phyloP scores from a whole-genome alignment of 1,139 yeast species.

The Debaryomycetaceae sp. region DNA sequence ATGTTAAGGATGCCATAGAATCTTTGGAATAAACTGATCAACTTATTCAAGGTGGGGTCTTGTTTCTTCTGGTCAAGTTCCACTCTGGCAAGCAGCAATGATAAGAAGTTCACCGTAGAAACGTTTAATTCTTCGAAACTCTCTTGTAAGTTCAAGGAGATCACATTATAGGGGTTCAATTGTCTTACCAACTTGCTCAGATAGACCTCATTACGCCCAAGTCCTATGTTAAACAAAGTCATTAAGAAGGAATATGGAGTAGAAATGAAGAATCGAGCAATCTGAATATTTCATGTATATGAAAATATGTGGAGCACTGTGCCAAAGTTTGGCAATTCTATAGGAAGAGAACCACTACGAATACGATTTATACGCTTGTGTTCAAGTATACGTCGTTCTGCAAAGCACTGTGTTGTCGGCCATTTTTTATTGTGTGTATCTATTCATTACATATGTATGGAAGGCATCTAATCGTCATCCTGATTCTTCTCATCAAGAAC shows the following conservation, averaged over 20 bases:
- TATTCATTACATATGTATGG: not conserved
- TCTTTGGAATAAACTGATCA: slow-evolving; percentile 23
- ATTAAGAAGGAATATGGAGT: not conserved
- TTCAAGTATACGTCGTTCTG: too few relatives aligned
- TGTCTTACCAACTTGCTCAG: not conserved
- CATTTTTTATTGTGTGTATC: not conserved
- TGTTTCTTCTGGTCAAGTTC: slow-evolving; percentile 18
- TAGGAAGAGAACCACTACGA: too few relatives aligned
- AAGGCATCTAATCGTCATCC: slow-evolving; percentile 15
- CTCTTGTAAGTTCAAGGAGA: slow-evolving; percentile 5
- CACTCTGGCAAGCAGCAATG: slow-evolving; percentile 10
- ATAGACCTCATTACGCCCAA: not conserved
- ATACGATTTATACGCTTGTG: too few relatives aligned
- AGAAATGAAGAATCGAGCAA: not conserved
- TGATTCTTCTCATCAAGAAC: slow-evolving; percentile 47
- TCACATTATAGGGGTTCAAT: slow-evolving; percentile 3
- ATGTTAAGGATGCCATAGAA: slow-evolving; percentile 20
- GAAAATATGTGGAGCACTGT: not conserved
- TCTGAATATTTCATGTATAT: not conserved
- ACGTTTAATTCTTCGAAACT: slow-evolving; percentile 5
- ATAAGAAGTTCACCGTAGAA: slow-evolving; percentile 4
- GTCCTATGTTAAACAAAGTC: not conserved
- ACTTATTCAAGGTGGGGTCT: slow-evolving; percentile 13
- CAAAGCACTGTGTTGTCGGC: too few relatives aligned
- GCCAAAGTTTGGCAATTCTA: not conserved